A percentile compares a stretch with the other conserved stretches of the same genome.
These are phyloP conservation scores for Paulinella micropora DNA, from an alignment of 78 protist genomes.

Conservation along the genomic window DNA sequence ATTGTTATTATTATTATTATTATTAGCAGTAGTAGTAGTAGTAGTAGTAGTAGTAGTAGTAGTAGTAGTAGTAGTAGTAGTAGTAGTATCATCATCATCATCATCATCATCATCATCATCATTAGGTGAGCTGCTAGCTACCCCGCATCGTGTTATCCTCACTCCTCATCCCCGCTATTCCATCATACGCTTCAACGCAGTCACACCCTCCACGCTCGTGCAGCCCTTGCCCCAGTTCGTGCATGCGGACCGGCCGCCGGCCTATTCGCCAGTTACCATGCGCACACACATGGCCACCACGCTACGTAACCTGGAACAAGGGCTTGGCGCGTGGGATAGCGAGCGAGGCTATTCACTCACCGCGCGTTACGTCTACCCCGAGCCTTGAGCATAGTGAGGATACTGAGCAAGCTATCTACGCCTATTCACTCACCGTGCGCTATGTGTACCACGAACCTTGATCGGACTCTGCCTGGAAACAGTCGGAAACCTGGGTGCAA, in stretches of 20 bases:
- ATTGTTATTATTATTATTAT: too few species aligned
- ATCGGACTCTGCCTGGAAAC: too few species aligned
- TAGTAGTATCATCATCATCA: not conserved
- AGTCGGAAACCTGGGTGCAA: too few species aligned
- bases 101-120: not conserved
- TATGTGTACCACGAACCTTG: too few species aligned
- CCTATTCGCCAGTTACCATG: not conserved
- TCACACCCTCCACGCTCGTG: not conserved
- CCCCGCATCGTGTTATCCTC: not conserved
- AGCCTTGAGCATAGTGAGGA: too few species aligned
- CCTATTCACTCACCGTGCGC: too few species aligned
- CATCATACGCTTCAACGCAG: constrained; percentile 7
- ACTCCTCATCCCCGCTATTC: not conserved
- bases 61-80: too few species aligned
- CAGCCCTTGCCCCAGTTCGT: not conserved
- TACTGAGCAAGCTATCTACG: too few species aligned
- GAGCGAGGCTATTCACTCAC: not conserved
- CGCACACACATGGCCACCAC: constrained; percentile 14
- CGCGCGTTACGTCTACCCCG: not conserved
- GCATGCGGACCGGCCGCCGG: not conserved
- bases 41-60: too few species aligned
- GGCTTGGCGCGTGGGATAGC: constrained; percentile 2
- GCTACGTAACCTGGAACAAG: not conserved
- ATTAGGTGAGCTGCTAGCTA: not conserved
- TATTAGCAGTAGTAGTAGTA: too few species aligned